Evolutionary conservation across 352 stramenopile genomes (phyloP).

Genomic region (Phytophthora ohioensis): DNA sequence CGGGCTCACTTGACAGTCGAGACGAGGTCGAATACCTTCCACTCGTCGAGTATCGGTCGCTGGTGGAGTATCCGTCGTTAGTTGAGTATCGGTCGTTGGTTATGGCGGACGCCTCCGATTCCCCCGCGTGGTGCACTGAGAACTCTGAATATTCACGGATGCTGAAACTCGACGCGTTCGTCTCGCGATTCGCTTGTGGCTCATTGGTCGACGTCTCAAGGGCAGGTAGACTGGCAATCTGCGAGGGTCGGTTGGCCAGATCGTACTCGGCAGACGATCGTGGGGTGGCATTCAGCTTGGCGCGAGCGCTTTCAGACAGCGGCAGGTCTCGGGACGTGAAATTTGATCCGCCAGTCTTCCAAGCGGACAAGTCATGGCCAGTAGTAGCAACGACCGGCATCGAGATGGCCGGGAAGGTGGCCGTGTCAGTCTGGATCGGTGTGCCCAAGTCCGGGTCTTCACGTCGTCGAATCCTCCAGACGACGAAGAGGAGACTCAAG

Average conservation of each 20-base stretch:
- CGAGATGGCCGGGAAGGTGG: slow-evolving; percentile 19
- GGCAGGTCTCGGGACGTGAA: slow-evolving; percentile 39
- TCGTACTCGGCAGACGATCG: slow-evolving; percentile 40
- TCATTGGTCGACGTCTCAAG: slow-evolving; percentile 2
- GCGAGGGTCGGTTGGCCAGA: slow-evolving; percentile 23
- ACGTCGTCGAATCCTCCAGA: slow-evolving; percentile 27
- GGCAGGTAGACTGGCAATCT: slow-evolving; percentile 27
- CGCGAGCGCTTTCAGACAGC: slow-evolving; percentile 18
- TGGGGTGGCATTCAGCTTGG: slow-evolving; percentile 33
- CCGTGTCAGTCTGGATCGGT: slow-evolving; percentile 14
- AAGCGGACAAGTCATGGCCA: slow-evolving; percentile 22
- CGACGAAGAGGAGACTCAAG: slow-evolving; percentile 38
- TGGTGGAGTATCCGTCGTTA: slow-evolving; percentile 27
- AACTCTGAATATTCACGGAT: slow-evolving; percentile 40
- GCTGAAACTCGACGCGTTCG: slow-evolving; percentile 39
- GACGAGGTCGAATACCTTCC: slow-evolving; percentile 38
- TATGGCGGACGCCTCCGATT: slow-evolving; percentile 28
- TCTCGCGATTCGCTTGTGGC: slow-evolving; percentile 20
- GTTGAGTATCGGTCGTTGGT: slow-evolving; percentile 31
- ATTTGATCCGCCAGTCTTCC: slow-evolving; percentile 36
- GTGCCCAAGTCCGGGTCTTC: slow-evolving; percentile 21
- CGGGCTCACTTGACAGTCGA: slow-evolving; percentile 36
- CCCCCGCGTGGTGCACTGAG: slow-evolving; percentile 25
- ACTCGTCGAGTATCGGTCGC: slow-evolving; percentile 27
- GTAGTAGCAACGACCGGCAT: slow-evolving; percentile 12